Base-by-base conservation (phyloP, 345 rosid species). In the Boechera retrofracta region DNA sequence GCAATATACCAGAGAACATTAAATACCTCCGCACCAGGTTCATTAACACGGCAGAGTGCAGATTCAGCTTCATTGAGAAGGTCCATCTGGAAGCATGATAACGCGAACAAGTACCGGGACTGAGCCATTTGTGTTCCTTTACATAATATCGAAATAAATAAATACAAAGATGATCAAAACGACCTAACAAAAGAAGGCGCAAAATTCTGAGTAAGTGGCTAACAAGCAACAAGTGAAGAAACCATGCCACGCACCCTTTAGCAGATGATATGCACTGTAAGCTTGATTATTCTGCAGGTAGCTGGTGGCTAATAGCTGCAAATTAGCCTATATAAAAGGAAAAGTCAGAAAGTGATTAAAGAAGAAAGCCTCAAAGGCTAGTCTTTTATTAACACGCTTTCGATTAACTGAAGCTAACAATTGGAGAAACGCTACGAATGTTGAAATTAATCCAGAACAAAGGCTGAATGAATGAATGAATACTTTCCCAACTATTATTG, bases 41-140 rank as follows among this genome's bases (percentile, higher is more conserved):
- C 97, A 82, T 86, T 86, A 78, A 88, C 66, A 88, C 90, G 91
- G 83, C 91, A 87, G 81, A 92, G 85, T 58, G 92, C 92, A 36
- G 91, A 77, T 83, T 92, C 98, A 60, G 99, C 99, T 86, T 95
- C 98, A 65, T 77, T 93, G 73, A 92, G 89, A 83, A 92, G 96
- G 80, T 95, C 92, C 97, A 95, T 89, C 83, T 89, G 92, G 84
- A 86, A 89, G 89, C 99, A 95, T 56, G 99, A 89, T 78, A 92
- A 76, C 7, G 98, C 99, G 80, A 92, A 95, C 89, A 95, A 89
- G 87, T 95, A 95, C 77, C 98, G 97, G 51, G 97, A 95, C 83
- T 87, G 96, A 82, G 96, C 91, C 89, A 83, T 88, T 79, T 87
- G 91, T 38, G 90, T 92, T 73, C 97, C 99, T 95, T 87, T 88